Conservation (phyloP, 2,329 filamentous ascomycete species). For the Cladophialophora psammophila region DNA sequence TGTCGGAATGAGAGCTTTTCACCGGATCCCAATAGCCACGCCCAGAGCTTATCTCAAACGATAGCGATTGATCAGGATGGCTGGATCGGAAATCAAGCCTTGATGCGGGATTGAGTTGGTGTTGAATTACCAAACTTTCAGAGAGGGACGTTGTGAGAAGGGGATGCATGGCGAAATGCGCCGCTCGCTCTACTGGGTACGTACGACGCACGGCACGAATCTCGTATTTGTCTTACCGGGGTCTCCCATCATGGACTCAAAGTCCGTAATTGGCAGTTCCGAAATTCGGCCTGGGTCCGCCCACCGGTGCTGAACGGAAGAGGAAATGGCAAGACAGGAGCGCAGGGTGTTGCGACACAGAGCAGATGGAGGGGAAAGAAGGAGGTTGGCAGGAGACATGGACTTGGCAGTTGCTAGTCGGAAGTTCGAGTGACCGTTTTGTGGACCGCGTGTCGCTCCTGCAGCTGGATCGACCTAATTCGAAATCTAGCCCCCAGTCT, state of each 20-base stretch:
- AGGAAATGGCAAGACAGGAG: not conserved
- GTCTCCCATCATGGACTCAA: not conserved
- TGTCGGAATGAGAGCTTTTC: constrained; percentile 4
- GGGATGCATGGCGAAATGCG: not conserved
- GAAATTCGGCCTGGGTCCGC: not conserved
- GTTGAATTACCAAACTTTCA: not conserved
- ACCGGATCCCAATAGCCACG: not conserved
- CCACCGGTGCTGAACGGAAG: not conserved
- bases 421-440: not conserved
- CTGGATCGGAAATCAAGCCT: not conserved
- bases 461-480: not conserved
- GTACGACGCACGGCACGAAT: not conserved
- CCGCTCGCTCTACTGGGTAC: not conserved
- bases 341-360: not conserved
- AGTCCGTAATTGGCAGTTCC: not conserved
- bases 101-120: constrained; percentile 1
- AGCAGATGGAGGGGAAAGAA: not conserved
- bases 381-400: not conserved
- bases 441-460: not conserved
- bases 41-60: not conserved
- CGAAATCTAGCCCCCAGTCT: not conserved
- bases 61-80: not conserved
- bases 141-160: not conserved
- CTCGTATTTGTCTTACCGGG: not conserved
- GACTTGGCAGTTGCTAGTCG: not conserved